These are phyloP conservation scores for Coleophoma cylindrospora DNA, from an alignment of 2,329 filamentous ascomycete species.

Conservation along the genomic window DNA sequence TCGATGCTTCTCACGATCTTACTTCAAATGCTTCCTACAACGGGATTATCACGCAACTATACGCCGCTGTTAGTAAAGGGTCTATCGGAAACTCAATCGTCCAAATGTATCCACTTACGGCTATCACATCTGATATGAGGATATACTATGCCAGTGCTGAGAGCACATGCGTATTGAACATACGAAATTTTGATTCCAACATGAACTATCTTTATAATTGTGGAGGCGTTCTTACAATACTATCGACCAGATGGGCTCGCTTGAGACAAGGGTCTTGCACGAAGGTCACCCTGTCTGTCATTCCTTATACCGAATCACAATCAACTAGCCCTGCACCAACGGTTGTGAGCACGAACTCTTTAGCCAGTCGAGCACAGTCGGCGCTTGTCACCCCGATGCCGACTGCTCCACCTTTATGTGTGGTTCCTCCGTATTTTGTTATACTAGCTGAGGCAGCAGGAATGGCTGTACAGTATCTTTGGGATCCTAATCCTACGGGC, in stretches of 20 bases:
- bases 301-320: slow-evolving; percentile 2
- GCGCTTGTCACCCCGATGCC: neutral
- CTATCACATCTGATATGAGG: slow-evolving; percentile 6
- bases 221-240: slow-evolving; percentile 7
- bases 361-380: neutral
- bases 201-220: slow-evolving; percentile 6
- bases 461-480: slow-evolving; percentile 7
- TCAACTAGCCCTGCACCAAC: neutral
- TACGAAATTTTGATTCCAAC: neutral
- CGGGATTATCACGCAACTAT: slow-evolving; percentile 1
- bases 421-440: slow-evolving; percentile 10
- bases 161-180: slow-evolving; percentile 3
- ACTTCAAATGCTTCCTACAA: neutral
- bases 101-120: slow-evolving; percentile 6
- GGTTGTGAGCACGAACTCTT: neutral
- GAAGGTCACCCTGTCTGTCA: slow-evolving; percentile 5
- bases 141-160: slow-evolving; percentile 4
- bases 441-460: slow-evolving; percentile 7
- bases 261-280: slow-evolving; percentile 3
- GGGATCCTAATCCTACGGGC: slow-evolving; percentile 7
- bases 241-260: slow-evolving; percentile 5
- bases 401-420: slow-evolving; percentile 3
- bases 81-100: slow-evolving; percentile 10
- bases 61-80: slow-evolving; percentile 4
- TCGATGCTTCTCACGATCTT: neutral